Percentiles rank a stretch among this genome's conserved stretches.
Evolutionary conservation across 108 stramenopile species (phyloP).

Genomic region (Cyclotella sp.): DNA sequence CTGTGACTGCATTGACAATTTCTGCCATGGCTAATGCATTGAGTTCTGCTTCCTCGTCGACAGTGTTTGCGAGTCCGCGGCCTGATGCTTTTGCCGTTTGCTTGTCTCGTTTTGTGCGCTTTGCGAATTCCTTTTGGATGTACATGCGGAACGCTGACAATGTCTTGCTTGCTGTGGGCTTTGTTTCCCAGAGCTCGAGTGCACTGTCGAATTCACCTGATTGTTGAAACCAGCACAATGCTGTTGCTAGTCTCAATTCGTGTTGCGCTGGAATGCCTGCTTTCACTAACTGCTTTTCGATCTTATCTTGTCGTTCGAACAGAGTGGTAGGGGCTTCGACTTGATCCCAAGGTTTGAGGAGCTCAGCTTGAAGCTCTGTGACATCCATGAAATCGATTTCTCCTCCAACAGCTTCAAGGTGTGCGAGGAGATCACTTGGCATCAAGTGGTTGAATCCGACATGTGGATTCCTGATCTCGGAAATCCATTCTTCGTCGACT

Average conservation of each 20-base stretch:
- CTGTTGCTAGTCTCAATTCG: slow-evolving; percentile 8
- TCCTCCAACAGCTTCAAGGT: slow-evolving; percentile 4
- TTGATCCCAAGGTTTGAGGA: slow-evolving; percentile 12
- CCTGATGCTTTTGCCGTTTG: background rate
- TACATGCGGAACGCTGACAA: background rate
- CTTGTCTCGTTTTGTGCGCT: slow-evolving; percentile 1
- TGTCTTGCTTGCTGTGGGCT: slow-evolving; percentile 7
- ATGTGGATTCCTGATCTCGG: no score
- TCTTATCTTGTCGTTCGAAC: slow-evolving; percentile 2
- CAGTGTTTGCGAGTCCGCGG: background rate
- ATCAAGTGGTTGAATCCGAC: no score
- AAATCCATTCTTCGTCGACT: no score
- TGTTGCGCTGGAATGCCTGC: background rate
- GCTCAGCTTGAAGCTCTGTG: background rate
- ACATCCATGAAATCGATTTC: background rate
- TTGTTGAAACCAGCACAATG: background rate
- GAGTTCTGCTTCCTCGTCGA: background rate
- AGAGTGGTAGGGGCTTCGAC: slow-evolving; percentile 14
- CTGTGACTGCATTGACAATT: background rate
- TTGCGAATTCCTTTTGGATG: slow-evolving; percentile 12
- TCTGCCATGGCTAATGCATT: slow-evolving; percentile 2
- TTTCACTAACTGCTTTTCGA: background rate
- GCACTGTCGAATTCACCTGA: slow-evolving; percentile 10
- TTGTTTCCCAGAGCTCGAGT: background rate
- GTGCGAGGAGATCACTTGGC: background rate